Evolutionary conservation across 2,329 filamentous ascomycete species (phyloP).

Genomic region (Pyrenophora teres): DNA sequence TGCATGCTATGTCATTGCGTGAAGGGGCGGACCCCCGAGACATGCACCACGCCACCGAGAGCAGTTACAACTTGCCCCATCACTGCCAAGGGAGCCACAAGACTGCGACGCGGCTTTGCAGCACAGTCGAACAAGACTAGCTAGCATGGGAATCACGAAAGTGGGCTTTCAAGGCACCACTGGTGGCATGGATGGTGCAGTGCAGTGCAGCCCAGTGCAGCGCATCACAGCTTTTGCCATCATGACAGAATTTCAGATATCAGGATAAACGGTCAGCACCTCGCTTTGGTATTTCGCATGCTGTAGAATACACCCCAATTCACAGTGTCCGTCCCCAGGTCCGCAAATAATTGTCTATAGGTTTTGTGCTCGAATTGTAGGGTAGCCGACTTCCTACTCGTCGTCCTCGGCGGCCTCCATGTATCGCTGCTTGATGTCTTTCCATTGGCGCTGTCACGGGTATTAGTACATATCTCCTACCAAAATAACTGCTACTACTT

Average conservation of each 20-base stretch:
- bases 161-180: too few species aligned
- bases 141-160: too few species aligned
- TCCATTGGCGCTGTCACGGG: constrained; percentile 87
- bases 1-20: constrained; percentile 22
- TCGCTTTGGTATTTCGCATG: constrained; percentile 32
- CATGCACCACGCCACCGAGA: constrained; percentile 10
- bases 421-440: constrained; percentile 95
- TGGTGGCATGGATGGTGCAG: too few species aligned
- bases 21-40: constrained; percentile 14
- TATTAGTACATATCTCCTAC: constrained; percentile 29
- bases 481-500: constrained; percentile 16
- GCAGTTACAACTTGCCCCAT: background rate
- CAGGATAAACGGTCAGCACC: constrained; percentile 10
- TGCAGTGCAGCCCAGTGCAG: too few species aligned
- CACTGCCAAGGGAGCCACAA: background rate
- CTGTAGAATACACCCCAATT: constrained; percentile 45
- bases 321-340: constrained; percentile 33
- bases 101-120: background rate
- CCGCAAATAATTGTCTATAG: constrained; percentile 23
- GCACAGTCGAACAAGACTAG: background rate
- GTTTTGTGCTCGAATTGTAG: constrained; percentile 16
- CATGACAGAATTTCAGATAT: background rate
- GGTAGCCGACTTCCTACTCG: constrained; percentile 36
- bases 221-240: background rate
- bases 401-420: constrained; percentile 71